These are phyloP conservation scores for Emericellopsis cladophorae DNA, from an alignment of 2,329 filamentous ascomycete genomes.

Conservation along the genomic window DNA sequence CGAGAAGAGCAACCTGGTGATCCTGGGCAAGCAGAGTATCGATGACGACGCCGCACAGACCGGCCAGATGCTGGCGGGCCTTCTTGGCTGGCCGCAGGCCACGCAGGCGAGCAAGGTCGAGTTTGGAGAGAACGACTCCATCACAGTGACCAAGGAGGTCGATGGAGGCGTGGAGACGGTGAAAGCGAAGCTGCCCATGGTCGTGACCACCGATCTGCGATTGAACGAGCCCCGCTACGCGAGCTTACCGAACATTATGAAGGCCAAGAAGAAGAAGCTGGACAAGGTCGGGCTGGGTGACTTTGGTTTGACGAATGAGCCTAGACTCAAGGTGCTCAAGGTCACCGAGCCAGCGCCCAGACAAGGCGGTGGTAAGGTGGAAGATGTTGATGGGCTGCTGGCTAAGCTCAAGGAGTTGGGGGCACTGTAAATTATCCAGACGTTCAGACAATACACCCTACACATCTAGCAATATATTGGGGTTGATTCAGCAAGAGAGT, in stretches of 20 bases:
- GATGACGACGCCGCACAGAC: slow-evolving; percentile 95
- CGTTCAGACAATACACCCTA: too few species aligned
- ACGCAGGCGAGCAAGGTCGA: slow-evolving; percentile 82
- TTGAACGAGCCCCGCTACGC: slow-evolving; percentile 94
- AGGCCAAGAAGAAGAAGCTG: slow-evolving; percentile 99
- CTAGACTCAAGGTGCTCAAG: slow-evolving; percentile 78
- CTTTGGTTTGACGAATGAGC: slow-evolving; percentile 62
- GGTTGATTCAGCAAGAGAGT: too few species aligned
- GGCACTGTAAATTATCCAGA: slow-evolving; percentile 47
- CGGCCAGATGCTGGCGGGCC: slow-evolving; percentile 90
- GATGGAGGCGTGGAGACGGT: slow-evolving; percentile 93
- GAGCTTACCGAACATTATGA: slow-evolving; percentile 97
- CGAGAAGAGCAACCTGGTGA: slow-evolving; percentile 82
- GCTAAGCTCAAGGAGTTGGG: slow-evolving; percentile 91
- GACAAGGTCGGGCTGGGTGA: slow-evolving; percentile 84
- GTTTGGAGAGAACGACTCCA: slow-evolving; percentile 55
- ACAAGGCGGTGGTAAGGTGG: slow-evolving; percentile 92
- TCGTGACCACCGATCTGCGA: slow-evolving; percentile 89
- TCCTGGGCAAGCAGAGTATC: slow-evolving; percentile 96
- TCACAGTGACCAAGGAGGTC: slow-evolving; percentile 80
- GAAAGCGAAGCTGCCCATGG: slow-evolving; percentile 71
- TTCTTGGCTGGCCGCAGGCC: slow-evolving; percentile 87
- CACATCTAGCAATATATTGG: too few species aligned
- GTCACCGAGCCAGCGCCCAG: slow-evolving; percentile 81
- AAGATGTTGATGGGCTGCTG: slow-evolving; percentile 92